Conservation (phyloP, 1,139 yeast genomes). For the Magnusiomyces tetraspermus region DNA sequence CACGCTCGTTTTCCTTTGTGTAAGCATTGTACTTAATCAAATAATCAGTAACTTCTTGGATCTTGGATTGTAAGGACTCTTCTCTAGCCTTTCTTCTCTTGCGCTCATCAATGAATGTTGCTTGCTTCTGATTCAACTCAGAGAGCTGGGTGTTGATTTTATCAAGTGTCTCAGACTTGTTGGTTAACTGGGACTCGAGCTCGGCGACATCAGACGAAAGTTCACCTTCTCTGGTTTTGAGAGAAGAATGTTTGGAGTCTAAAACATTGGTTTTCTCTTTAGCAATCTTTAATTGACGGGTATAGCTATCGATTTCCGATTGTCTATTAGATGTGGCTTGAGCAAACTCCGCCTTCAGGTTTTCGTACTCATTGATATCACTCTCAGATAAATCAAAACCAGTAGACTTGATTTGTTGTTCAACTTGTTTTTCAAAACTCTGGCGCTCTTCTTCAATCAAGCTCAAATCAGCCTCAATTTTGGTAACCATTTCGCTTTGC, state of each 20-base stretch:
- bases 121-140: slow-evolving; percentile 27
- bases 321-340: slow-evolving; percentile 25
- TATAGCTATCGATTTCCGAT: slow-evolving; percentile 22
- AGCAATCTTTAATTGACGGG: slow-evolving; percentile 24
- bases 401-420: slow-evolving; percentile 25
- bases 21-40: slow-evolving; percentile 67
- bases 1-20: slow-evolving; percentile 66
- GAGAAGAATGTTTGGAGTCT: slow-evolving; percentile 27
- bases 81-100: slow-evolving; percentile 44
- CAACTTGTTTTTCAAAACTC: slow-evolving; percentile 39
- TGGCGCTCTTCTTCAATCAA: slow-evolving; percentile 39
- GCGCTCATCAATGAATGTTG: slow-evolving; percentile 37
- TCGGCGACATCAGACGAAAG: slow-evolving; percentile 32
- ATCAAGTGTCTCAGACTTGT: slow-evolving; percentile 20
- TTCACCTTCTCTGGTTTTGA: slow-evolving; percentile 15
- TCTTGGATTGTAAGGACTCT: slow-evolving; percentile 48
- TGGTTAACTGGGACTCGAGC: slow-evolving; percentile 15
- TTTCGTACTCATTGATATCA: slow-evolving; percentile 52
- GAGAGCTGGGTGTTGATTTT: slow-evolving; percentile 33
- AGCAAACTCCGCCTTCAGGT: slow-evolving; percentile 45
- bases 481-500: slow-evolving; percentile 40
- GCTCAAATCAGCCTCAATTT: slow-evolving; percentile 41
- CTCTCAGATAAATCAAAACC: slow-evolving; percentile 38
- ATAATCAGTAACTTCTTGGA: slow-evolving; percentile 51
- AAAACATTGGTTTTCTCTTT: slow-evolving; percentile 22